Conservation (phyloP, 1,284 basidiomycete species). For the Trametes polyzona region DNA sequence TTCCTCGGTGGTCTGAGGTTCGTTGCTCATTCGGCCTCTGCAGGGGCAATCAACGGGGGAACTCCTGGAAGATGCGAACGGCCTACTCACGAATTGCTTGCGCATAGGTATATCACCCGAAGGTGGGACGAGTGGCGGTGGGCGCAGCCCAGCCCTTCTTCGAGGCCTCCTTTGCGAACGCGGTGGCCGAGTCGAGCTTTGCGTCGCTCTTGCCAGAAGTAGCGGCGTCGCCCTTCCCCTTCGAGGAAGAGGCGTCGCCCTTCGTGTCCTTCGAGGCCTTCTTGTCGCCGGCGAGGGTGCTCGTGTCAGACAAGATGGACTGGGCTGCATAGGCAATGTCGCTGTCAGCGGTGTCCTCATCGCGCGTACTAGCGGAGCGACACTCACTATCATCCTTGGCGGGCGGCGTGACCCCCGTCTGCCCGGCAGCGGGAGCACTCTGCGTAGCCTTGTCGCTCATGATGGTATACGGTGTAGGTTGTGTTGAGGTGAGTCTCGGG, state of each 20-base stretch:
- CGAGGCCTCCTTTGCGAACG: constrained; percentile 8
- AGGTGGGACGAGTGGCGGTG: constrained; percentile 11
- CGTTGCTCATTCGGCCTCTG: too few species aligned
- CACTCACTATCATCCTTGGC: background rate
- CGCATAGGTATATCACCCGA: background rate
- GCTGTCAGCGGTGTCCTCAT: background rate
- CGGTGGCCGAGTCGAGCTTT: constrained; percentile 8
- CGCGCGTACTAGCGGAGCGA: background rate
- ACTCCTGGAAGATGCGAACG: background rate
- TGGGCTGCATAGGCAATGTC: background rate
- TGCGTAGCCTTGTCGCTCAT: background rate
- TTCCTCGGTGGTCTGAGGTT: too few species aligned
- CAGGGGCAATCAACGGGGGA: too few species aligned
- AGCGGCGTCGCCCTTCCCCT: background rate
- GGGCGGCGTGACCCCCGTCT: background rate
- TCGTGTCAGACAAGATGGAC: constrained; percentile 1
- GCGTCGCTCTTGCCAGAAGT: background rate
- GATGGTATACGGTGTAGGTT: background rate
- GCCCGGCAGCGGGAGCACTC: background rate
- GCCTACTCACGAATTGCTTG: background rate
- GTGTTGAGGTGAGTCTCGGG: background rate
- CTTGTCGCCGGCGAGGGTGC: constrained; percentile 1
- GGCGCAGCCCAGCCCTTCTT: constrained; percentile 18
- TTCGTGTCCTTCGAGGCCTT: background rate
- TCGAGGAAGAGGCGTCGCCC: background rate